A percentile compares a stretch with the other conserved stretches of the same genome.
Evolutionary conservation across 257 asterid species (phyloP).

Genomic region (Solanum habrochaites): DNA sequence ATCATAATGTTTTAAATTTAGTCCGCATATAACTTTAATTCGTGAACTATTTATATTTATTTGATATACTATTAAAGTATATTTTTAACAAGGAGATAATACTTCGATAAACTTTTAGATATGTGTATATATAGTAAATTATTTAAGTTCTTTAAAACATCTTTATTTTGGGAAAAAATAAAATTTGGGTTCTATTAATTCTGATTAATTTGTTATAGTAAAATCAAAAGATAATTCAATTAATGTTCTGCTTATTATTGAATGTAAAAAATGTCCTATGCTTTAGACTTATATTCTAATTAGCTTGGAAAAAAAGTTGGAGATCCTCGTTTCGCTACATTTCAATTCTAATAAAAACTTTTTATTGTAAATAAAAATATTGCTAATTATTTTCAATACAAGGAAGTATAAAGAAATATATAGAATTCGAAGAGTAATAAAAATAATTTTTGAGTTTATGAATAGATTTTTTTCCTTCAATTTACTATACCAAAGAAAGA

Average conservation of each 20-base stretch:
- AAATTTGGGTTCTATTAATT: not conserved
- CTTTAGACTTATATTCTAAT: not conserved
- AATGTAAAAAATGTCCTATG: not conserved
- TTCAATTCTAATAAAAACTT: too few species aligned
- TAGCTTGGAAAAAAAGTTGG: too few species aligned
- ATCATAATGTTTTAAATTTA: not conserved
- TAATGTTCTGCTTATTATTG: not conserved
- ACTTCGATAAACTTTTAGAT: not conserved
- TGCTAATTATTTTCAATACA: not conserved
- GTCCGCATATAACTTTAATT: too few species aligned
- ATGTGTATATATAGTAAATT: not conserved
- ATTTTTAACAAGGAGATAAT: not conserved
- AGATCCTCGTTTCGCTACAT: too few species aligned
- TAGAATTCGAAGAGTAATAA: not conserved
- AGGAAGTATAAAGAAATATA: too few species aligned
- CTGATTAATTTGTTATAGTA: not conserved
- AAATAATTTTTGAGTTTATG: too few species aligned
- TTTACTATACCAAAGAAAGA: not conserved
- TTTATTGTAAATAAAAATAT: too few species aligned
- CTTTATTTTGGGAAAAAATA: not conserved
- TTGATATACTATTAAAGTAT: not conserved
- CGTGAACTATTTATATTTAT: not conserved
- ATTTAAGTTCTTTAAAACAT: not conserved
- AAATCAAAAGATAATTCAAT: not conserved
- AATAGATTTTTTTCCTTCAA: too few species aligned